These are phyloP conservation scores for Flaveria sonorensis DNA, from an alignment of 129 eudicot genomes.

Conservation along the genomic window DNA sequence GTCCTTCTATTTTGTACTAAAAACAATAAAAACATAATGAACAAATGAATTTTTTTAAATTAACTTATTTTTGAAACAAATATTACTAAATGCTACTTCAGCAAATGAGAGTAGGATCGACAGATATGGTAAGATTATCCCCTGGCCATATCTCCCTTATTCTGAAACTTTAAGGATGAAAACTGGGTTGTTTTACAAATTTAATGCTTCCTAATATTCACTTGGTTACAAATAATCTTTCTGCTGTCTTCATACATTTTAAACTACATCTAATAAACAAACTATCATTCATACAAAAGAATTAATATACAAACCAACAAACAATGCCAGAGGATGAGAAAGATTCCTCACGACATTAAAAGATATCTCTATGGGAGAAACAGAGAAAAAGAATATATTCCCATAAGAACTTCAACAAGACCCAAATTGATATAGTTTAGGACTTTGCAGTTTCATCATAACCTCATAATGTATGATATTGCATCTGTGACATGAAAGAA, in stretches of 20 bases:
- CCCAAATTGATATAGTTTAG: conserved; percentile 17
- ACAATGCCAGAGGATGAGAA: not conserved
- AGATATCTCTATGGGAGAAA: not conserved
- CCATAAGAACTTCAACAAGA: conserved; percentile 32
- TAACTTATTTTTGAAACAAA: not conserved
- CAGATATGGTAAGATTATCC: not conserved
- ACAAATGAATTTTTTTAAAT: too few species aligned
- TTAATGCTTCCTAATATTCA: conserved; percentile 7
- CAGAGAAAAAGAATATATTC: conserved; percentile 11
- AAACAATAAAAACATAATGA: not conserved
- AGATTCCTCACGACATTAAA: not conserved
- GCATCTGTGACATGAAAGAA: conserved; percentile 13
- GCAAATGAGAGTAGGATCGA: not conserved
- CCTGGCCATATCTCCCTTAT: too few species aligned
- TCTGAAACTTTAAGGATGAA: not conserved
- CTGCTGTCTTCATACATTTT: conserved; percentile 25
- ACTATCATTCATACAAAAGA: conserved; percentile 27
- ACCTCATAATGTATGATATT: not conserved
- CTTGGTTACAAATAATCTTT: conserved; percentile 1
- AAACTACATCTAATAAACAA: conserved; percentile 29
- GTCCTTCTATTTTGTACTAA: not conserved
- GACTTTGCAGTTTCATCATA: conserved; percentile 10
- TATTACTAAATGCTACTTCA: not conserved
- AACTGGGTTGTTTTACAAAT: not conserved
- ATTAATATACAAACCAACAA: conserved; percentile 34